A percentile compares a stretch with the other conserved stretches of the same genome.
Conservation (phyloP, 345 rosid genomes). For the Aquilaria malaccensis region DNA sequence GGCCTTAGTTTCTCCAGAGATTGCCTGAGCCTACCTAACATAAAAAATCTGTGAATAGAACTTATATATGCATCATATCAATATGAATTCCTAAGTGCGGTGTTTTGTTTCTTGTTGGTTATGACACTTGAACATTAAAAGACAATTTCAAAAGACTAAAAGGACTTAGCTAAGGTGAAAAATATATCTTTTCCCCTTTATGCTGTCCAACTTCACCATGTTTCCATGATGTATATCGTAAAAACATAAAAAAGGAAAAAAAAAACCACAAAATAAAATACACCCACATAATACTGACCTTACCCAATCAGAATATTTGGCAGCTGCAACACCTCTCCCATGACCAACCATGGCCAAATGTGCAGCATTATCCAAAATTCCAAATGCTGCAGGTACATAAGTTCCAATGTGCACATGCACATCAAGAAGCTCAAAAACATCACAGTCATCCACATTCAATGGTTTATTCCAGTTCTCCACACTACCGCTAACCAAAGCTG, state of each 20-base stretch:
- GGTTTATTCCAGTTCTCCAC: slow-evolving; percentile 28
- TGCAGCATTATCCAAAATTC: slow-evolving; percentile 45
- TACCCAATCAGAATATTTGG: slow-evolving; percentile 88
- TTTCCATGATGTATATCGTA: not conserved
- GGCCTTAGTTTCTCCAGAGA: slow-evolving; percentile 75
- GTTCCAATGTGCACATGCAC: slow-evolving; percentile 56
- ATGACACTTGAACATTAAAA: no score
- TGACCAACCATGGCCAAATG: slow-evolving; percentile 72
- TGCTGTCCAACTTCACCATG: not conserved
- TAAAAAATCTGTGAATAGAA: slow-evolving; percentile 10
- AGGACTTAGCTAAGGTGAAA: no score
- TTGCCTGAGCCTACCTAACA: slow-evolving; percentile 59
- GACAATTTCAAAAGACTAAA: no score
- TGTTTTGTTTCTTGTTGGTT: no score
- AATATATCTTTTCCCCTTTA: no score
- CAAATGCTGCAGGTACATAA: slow-evolving; percentile 48
- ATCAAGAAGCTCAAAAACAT: slow-evolving; percentile 29
- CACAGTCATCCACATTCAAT: slow-evolving; percentile 7
- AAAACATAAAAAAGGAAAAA: not conserved
- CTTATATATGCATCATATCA: not conserved
- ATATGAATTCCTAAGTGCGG: no score
- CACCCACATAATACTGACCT: slow-evolving; percentile 35
- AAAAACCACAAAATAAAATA: not conserved
- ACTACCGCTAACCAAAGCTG: slow-evolving; percentile 62
- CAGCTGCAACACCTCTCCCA: slow-evolving; percentile 60